These are phyloP conservation scores for Blastobotrys raffinosifermentans DNA, from an alignment of 1,139 yeast species.

Conservation along the genomic window DNA sequence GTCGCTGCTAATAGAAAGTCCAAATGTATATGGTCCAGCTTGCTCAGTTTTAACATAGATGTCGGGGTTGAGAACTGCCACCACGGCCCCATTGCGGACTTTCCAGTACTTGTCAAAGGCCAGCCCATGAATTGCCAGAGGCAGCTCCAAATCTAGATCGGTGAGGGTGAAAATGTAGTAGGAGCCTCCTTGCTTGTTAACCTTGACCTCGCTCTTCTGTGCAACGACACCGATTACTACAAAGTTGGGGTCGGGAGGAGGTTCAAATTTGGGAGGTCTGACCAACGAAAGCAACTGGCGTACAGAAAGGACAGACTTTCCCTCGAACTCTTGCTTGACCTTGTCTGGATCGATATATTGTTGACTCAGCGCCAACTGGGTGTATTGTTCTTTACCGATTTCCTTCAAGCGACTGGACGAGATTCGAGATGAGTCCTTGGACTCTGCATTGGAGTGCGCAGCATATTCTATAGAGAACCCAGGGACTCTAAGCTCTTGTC, in stretches of 20 bases:
- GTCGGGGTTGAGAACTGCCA: constrained; percentile 71
- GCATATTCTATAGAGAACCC: too few species aligned
- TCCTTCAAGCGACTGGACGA: too few species aligned
- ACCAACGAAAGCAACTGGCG: constrained; percentile 41
- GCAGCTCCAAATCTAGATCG: constrained; percentile 55
- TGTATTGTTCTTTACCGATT: constrained; percentile 15
- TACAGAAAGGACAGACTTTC: constrained; percentile 17
- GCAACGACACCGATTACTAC: constrained; percentile 64
- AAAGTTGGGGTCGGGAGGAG: constrained; percentile 72
- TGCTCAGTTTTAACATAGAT: constrained; percentile 40
- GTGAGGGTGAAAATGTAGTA: constrained; percentile 62
- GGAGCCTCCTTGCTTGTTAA: constrained; percentile 41
- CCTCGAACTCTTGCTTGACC: constrained; percentile 16
- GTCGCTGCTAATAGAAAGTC: constrained; percentile 49
- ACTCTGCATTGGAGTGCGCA: too few species aligned
- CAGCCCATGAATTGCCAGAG: constrained; percentile 58
- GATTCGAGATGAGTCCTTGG: too few species aligned
- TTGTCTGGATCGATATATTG: constrained; percentile 12
- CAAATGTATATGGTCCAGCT: constrained; percentile 44
- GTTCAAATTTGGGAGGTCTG: constrained; percentile 58
- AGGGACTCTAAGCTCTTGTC: too few species aligned
- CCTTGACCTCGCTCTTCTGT: constrained; percentile 48
- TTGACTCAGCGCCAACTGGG: constrained; percentile 14
- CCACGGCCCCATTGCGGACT: constrained; percentile 62
- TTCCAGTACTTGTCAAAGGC: constrained; percentile 71